These are phyloP conservation scores for Penicillium verrucosum DNA, from an alignment of 2,329 filamentous ascomycete genomes.

Conservation along the genomic window DNA sequence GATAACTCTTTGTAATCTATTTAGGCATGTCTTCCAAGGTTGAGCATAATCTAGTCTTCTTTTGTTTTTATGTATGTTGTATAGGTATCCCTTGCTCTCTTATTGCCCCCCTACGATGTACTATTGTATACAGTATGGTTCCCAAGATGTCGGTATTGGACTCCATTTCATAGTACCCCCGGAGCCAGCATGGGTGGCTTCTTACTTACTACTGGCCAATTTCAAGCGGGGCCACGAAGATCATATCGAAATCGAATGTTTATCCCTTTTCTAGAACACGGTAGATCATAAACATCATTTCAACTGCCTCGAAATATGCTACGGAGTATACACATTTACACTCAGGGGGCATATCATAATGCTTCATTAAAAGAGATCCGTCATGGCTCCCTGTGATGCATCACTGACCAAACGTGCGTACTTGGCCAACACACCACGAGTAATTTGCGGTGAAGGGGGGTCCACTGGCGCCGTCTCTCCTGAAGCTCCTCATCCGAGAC, in stretches of 20 bases:
- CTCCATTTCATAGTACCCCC: not conserved
- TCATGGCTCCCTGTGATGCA: conserved; percentile 87
- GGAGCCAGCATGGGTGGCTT: not conserved
- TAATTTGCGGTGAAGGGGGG: conserved; percentile 67
- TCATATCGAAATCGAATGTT: conserved; percentile 2
- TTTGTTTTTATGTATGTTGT: not conserved
- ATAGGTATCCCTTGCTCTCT: not conserved
- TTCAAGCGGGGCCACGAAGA: conserved; percentile 2
- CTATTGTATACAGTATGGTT: not conserved
- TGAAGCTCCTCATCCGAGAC: conserved; percentile 69
- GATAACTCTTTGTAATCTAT: not conserved
- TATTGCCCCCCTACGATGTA: not conserved
- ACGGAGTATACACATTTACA: not conserved
- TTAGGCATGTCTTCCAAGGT: not conserved
- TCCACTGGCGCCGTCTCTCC: conserved; percentile 64
- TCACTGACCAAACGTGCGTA: conserved; percentile 85
- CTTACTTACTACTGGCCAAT: not conserved
- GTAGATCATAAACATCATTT: conserved; percentile 4
- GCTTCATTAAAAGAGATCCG: conserved; percentile 58
- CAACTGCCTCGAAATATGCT: not conserved
- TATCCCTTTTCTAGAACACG: not conserved
- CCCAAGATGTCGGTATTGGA: not conserved
- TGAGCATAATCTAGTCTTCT: not conserved
- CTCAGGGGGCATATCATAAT: not conserved
- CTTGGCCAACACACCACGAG: conserved; percentile 81